Conservation (phyloP, 2,329 filamentous ascomycete species). For the Apiospora rasikravindrae region DNA sequence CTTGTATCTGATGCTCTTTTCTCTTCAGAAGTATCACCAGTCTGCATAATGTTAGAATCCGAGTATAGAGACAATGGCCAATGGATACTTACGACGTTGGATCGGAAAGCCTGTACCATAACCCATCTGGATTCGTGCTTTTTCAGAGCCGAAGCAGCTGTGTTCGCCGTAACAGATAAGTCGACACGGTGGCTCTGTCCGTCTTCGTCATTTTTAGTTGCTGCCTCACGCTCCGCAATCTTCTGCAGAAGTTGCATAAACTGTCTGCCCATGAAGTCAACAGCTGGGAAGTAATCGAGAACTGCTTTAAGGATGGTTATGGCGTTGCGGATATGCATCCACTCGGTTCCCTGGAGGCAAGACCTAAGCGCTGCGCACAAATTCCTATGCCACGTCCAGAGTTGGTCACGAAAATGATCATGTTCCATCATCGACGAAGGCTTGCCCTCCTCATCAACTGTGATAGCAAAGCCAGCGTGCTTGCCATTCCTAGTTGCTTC, state of each 20-base stretch:
- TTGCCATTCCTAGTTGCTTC: slow-evolving; percentile 70
- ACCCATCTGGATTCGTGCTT: slow-evolving; percentile 72
- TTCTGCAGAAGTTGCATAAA: slow-evolving; percentile 68
- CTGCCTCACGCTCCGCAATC: slow-evolving; percentile 67
- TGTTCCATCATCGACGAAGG: slow-evolving; percentile 77
- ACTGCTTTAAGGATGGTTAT: slow-evolving; percentile 87
- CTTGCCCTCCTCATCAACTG: slow-evolving; percentile 72
- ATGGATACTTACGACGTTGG: slow-evolving; percentile 60
- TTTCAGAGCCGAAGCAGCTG: slow-evolving; percentile 72
- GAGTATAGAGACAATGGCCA: slow-evolving; percentile 38
- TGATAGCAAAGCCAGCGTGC: slow-evolving; percentile 79
- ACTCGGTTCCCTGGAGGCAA: slow-evolving; percentile 83
- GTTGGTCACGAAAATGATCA: slow-evolving; percentile 81
- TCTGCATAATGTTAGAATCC: slow-evolving; percentile 37
- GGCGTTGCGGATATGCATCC: slow-evolving; percentile 97
- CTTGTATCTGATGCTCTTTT: slow-evolving; percentile 43
- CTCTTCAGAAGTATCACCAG: slow-evolving; percentile 45
- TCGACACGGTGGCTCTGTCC: slow-evolving; percentile 71
- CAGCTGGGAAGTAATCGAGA: slow-evolving; percentile 81
- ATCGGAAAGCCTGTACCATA: slow-evolving; percentile 74
- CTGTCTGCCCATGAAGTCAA: slow-evolving; percentile 83
- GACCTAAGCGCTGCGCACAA: slow-evolving; percentile 79
- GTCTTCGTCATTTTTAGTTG: slow-evolving; percentile 53
- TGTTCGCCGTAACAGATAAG: slow-evolving; percentile 74
- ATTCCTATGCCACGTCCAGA: slow-evolving; percentile 90